Conservation (phyloP, 2,329 filamentous ascomycete genomes). For the Arthrinium phaeospermum region DNA sequence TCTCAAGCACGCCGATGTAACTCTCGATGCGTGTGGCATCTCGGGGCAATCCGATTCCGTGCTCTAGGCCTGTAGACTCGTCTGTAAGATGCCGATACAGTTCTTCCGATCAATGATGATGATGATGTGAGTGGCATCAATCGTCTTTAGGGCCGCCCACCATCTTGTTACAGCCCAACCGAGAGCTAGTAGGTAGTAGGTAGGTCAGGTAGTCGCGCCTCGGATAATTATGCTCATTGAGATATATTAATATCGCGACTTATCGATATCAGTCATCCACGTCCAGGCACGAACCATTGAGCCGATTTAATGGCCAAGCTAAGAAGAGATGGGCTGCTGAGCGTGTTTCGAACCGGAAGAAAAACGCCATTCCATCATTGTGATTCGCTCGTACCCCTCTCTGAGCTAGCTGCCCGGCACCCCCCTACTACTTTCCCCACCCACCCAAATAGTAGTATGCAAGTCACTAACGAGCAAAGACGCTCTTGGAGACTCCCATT, state of each 20-base stretch:
- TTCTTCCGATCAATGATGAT: background rate
- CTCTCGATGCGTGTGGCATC: background rate
- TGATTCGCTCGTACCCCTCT: constrained; percentile 3
- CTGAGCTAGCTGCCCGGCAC: background rate
- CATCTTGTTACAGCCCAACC: background rate
- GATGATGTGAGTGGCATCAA: background rate
- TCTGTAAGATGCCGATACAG: background rate
- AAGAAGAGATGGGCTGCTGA: background rate
- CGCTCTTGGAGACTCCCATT: constrained; percentile 1
- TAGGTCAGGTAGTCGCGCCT: background rate
- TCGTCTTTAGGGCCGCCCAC: background rate
- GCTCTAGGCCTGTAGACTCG: background rate
- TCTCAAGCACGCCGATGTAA: background rate
- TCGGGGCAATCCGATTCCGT: background rate
- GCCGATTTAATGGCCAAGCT: background rate
- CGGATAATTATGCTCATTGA: background rate
- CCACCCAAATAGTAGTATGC: background rate
- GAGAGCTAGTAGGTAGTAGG: background rate
- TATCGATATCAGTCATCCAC: background rate
- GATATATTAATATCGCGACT: background rate
- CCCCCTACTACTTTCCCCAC: background rate
- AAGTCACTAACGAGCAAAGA: constrained; percentile 12
- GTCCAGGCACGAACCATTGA: constrained; percentile 9
- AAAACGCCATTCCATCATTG: constrained; percentile 2
- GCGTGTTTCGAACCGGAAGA: constrained; percentile 2